Base-by-base conservation (phyloP, 2,329 filamentous ascomycete genomes). In the Colletotrichum sp. region DNA sequence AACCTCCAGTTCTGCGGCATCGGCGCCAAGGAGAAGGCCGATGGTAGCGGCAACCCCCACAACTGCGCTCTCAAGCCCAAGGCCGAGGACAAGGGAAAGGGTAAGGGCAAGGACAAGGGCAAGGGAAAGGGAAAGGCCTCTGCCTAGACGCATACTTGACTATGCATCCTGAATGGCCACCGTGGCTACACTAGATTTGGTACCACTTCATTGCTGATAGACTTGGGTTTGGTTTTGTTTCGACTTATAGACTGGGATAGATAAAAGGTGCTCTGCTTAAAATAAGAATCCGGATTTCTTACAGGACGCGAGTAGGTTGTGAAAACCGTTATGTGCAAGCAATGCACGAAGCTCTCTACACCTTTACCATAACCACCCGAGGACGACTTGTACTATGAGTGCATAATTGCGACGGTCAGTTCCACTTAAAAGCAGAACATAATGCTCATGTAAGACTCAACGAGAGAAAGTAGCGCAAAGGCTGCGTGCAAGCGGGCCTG, bases 361-460 rank as follows among this genome's bases (percentile, higher is more conserved):
- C 36, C 36, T 5, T 44, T 6, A 3, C 1, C 36, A 44, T 44
- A 18, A 0, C 3, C 0, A 18, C 16, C 36, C 36, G 8, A 6
- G 16, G 36, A 44, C 1, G 8, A 18, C n/a, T n/a, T n/a, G n/a
- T n/a, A n/a, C n/a, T n/a, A n/a, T n/a, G n/a, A n/a, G n/a, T n/a
- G n/a, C n/a, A n/a, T n/a, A n/a, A n/a, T n/a, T n/a, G n/a, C n/a
- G n/a, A n/a, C n/a, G n/a, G n/a, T 10, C 16, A 44, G 1, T 18
- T 18, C 5, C 5, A 18, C 1, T 10, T 0, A 44, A 44, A 44
- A n/a, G 18, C 5, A 44, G 39, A n/a, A n/a, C 9, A 44, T 44
- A 0, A 44, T 44, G 5, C 18, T 44, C 5, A n/a, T n/a, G 16
- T 10, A 10, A 5, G 0, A 10, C 39, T 0, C 5, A n/a, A 1